Evolutionary conservation across 345 rosid species (phyloP).

Genomic region (Aquilaria sinensis): DNA sequence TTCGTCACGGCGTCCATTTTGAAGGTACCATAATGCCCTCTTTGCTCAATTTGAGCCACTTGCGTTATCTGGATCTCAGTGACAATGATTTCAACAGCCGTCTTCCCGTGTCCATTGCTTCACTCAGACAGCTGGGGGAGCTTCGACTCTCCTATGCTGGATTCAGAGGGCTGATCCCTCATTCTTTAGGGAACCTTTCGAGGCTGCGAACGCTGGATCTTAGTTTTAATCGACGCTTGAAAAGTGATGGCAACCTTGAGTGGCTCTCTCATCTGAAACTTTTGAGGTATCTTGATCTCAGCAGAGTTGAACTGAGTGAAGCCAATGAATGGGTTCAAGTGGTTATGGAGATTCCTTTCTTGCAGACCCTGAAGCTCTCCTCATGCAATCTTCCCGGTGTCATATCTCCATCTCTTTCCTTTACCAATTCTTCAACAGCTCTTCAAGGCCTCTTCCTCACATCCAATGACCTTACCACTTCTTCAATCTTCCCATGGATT

Average conservation of each 20-base stretch:
- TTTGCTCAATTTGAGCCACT: constrained; percentile 2
- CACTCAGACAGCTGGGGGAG: not conserved
- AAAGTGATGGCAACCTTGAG: not conserved
- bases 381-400: not conserved
- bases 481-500: constrained; percentile 3
- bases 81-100: not conserved
- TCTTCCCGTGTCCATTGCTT: constrained; percentile 8
- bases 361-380: not conserved
- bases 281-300: not conserved
- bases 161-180: constrained; percentile 1
- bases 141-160: not conserved
- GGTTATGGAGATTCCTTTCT: not conserved
- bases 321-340: constrained; percentile 9
- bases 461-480: not conserved
- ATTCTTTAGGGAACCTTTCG: constrained; percentile 9
- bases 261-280: constrained; percentile 4
- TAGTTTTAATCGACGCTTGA: not conserved
- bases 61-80: constrained; percentile 3
- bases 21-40: not conserved
- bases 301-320: not conserved
- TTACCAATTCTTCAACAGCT: constrained; percentile 4
- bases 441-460: not conserved
- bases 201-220: constrained; percentile 8
- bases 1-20: too few species aligned
- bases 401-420: not conserved